Percentiles rank a stretch among this genome's conserved stretches.
Conservation (phyloP, 2,329 filamentous ascomycete species). For the Sporothrix protearum region DNA sequence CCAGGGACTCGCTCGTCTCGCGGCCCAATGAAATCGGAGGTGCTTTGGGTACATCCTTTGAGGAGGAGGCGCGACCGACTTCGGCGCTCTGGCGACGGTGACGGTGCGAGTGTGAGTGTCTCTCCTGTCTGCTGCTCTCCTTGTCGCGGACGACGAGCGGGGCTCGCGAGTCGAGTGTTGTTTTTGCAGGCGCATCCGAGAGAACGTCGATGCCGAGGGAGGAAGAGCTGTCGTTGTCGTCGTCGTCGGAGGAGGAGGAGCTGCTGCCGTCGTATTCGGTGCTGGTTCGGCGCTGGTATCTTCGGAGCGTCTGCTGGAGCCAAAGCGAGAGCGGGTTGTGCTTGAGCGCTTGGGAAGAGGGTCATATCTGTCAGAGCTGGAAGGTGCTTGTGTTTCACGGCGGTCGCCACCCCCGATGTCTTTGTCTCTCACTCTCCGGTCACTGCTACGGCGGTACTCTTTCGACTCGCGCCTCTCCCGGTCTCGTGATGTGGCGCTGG, state of each 20-base stretch:
- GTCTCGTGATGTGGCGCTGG: slow-evolving; percentile 15
- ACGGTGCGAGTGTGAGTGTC: not conserved
- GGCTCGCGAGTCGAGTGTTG: slow-evolving; percentile 16
- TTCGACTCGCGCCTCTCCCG: slow-evolving; percentile 21
- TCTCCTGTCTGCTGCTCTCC: not conserved
- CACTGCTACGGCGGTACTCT: slow-evolving; percentile 18
- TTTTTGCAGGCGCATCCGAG: slow-evolving; percentile 21
- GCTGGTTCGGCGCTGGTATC: slow-evolving; percentile 16
- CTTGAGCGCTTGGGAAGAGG: slow-evolving; percentile 27
- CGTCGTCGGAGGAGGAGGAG: not conserved
- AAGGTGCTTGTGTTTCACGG: not conserved
- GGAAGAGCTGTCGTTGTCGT: not conserved
- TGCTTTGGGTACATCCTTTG: not conserved
- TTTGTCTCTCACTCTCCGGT: slow-evolving; percentile 5
- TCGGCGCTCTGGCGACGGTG: slow-evolving; percentile 19
- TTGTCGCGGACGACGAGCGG: not conserved
- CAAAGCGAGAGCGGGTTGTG: slow-evolving; percentile 27
- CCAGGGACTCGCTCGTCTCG: slow-evolving; percentile 21
- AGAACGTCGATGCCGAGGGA: not conserved
- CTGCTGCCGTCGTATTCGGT: not conserved
- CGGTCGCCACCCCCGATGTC: not conserved
- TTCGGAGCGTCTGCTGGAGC: slow-evolving; percentile 28
- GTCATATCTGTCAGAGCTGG: slow-evolving; percentile 27
- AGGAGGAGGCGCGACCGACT: not conserved
- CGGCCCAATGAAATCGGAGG: not conserved